Conservation (phyloP, 2,329 filamentous ascomycete species). For the Penicillium sp. region DNA sequence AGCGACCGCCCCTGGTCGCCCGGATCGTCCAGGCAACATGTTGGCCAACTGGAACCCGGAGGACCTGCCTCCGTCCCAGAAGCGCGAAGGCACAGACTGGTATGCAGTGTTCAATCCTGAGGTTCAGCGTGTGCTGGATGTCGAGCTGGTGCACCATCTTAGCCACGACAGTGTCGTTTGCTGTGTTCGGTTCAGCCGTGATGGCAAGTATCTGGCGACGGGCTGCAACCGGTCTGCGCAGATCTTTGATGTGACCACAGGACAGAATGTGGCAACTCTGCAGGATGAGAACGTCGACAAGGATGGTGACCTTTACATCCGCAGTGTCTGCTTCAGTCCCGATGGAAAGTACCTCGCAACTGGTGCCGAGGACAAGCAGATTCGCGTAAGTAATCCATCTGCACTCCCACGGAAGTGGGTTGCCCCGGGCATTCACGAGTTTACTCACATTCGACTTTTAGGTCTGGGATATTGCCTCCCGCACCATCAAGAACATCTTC, state of each 20-base stretch:
- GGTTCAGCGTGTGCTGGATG: conserved; percentile 84
- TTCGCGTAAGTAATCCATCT: conserved; percentile 65
- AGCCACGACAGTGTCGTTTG: conserved; percentile 95
- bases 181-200: conserved; percentile 94
- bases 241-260: conserved; percentile 90
- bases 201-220: conserved; percentile 93
- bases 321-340: conserved; percentile 97
- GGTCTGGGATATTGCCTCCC: conserved; percentile 90
- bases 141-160: conserved; percentile 90
- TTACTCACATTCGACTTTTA: conserved; percentile 34
- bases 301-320: conserved; percentile 90
- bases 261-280: conserved; percentile 83
- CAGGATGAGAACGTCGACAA: conserved; percentile 87
- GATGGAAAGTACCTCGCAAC: conserved; percentile 93
- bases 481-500: conserved; percentile 88
- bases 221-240: conserved; percentile 99
- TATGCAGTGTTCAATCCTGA: conserved; percentile 95
- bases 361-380: conserved; percentile 95
- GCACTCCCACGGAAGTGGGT: not conserved
- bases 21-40: conserved; percentile 62
- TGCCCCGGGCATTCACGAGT: conserved; percentile 3
- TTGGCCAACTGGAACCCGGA: conserved; percentile 87
- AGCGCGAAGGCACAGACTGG: conserved; percentile 90
- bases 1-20: conserved; percentile 43
- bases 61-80: conserved; percentile 78